A percentile compares a stretch with the other conserved stretches of the same genome.
Conservation (phyloP, 169 alveolate species). For the Cryptosporidium meleagridis region DNA sequence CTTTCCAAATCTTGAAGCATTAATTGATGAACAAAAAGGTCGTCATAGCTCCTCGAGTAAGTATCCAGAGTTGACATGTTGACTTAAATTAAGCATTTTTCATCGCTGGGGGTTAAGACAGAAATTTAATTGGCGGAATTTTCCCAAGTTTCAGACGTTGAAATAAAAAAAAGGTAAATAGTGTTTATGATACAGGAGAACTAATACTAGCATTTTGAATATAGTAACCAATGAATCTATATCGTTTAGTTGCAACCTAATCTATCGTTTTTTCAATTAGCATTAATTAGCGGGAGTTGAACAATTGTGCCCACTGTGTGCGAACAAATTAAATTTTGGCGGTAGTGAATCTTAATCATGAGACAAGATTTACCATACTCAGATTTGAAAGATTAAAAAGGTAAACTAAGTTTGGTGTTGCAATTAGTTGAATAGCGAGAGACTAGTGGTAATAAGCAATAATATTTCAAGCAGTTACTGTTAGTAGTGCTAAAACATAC, state of each 20-base stretch:
- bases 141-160: not conserved
- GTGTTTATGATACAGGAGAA: not conserved
- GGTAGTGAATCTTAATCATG: conserved; percentile 1
- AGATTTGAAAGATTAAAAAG: not conserved
- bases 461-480: not conserved
- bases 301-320: conserved; percentile 4
- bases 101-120: not conserved
- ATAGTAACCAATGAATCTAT: too few relatives aligned
- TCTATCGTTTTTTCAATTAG: not conserved
- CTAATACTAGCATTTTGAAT: not conserved
- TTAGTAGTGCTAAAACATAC: not conserved
- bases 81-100: not conserved
- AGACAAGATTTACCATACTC: not conserved
- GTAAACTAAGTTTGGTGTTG: not conserved
- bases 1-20: conserved; percentile 80
- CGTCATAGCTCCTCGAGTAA: conserved; percentile 75
- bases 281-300: not conserved
- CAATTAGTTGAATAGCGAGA: not conserved
- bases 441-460: not conserved
- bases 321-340: not conserved
- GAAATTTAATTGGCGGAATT: not conserved
- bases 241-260: not conserved
- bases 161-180: not conserved
- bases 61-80: conserved; percentile 18
- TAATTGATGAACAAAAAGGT: conserved; percentile 77